Conservation (phyloP, 768 basidiomycete species). For the Suillus lakei region DNA sequence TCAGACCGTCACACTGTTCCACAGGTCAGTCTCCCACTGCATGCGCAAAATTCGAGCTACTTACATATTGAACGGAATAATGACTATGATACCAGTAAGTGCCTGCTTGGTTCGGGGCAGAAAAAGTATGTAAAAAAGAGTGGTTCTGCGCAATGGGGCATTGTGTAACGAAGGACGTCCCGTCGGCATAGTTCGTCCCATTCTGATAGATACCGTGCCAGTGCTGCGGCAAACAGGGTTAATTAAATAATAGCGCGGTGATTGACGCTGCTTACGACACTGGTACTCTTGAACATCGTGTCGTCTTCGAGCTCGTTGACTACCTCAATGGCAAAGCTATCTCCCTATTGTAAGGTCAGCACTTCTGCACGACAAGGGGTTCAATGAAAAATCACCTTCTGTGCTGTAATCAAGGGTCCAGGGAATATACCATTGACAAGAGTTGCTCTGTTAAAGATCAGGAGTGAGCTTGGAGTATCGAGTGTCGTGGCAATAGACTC, state of each 20-base stretch:
- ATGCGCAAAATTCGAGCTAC: not conserved
- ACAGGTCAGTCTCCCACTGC: not conserved
- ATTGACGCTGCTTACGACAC: constrained; percentile 43
- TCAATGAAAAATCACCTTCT: constrained; percentile 33
- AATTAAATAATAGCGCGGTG: not conserved
- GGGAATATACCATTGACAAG: constrained; percentile 49
- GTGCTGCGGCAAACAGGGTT: constrained; percentile 39
- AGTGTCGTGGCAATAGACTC: constrained; percentile 22
- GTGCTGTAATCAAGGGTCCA: constrained; percentile 46
- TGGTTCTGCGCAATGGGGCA: constrained; percentile 30
- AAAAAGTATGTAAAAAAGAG: constrained; percentile 29
- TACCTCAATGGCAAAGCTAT: constrained; percentile 48
- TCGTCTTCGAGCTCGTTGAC: constrained; percentile 47
- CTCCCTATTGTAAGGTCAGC: constrained; percentile 33
- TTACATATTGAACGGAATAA: constrained; percentile 42
- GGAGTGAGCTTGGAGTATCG: not conserved
- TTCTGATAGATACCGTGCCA: constrained; percentile 59
- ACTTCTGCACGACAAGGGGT: not conserved
- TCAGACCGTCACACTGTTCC: constrained; percentile 25
- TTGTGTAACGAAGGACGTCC: constrained; percentile 40
- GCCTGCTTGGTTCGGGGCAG: constrained; percentile 24
- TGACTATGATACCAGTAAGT: constrained; percentile 43
- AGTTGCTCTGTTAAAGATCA: constrained; percentile 36
- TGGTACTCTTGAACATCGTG: constrained; percentile 54
- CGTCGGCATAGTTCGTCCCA: constrained; percentile 50